Evolutionary conservation across 2,329 filamentous ascomycete genomes (phyloP), one percentile per base, ranked within the genome.

Genomic region (Sarocladiaceae sp.): DNA sequence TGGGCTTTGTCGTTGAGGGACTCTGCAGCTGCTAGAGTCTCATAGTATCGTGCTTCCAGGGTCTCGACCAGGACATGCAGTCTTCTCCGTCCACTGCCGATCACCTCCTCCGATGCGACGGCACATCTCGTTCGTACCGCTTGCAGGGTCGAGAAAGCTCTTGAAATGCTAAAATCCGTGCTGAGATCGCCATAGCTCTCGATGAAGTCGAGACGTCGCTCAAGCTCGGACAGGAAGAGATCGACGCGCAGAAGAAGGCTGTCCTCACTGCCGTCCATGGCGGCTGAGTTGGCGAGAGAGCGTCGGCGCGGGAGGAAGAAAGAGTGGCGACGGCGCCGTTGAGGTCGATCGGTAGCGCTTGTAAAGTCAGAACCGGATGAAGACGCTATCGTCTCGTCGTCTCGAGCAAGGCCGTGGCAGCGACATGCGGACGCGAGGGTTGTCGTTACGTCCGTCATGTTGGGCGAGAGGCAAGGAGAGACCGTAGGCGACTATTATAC

Each of bases 61-160:
- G 91, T 96, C 61, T 97, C 93, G 29, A 99, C 90, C 73, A 97
- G 86, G 54, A 97, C 83, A 57, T 90, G 88, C 54, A 95, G 84
- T 55, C 91, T 82, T 57, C 90, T 83, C 50, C 89, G 86, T 20
- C 94, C 92, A 33, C 88, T 89, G 53, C 91, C 94, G 59, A 97
- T 83, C 44, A 97, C 82, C 64, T 94, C 93, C 56, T 90, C 93
- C 1, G 92, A 95, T 18, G 93, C 91, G 57, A 92, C 84, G 35
- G 90, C 90, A 69, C 94, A 99, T 61, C 90, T 84, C 58, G 90
- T 86, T 55, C 92, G 85, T 23, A 99, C 92, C 7, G 90, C 85
- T 63, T 93, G 87, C 2, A 99, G 76, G 0, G 92, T 96, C 15
- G 85, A 78, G 69, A 96, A 96, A 18, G 93, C 90, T 58, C 89